Evolutionary conservation across 2,329 filamentous ascomycete genomes (phyloP), one percentile per base, ranked within the genome.

Genomic region (Lasiodiplodia hormozganensis): DNA sequence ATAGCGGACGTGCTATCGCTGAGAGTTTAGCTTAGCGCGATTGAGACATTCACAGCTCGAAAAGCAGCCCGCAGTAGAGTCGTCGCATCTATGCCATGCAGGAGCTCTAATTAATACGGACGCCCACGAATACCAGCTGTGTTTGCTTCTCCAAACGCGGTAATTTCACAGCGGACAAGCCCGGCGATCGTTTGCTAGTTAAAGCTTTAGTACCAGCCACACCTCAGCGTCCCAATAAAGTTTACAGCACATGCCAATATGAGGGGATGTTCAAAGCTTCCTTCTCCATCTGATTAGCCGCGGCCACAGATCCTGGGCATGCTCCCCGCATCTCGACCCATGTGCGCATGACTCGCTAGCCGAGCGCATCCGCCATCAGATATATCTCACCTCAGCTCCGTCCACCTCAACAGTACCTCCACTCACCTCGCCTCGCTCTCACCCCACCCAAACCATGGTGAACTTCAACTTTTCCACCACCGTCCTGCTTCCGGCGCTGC

Each of bases 381-480:
- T 51, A 28, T 34, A 51, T 60, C 57, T 60, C 57, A 60, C 57
- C 57, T 62, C 57, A 49, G 34, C 11, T 43, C n/a, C 54, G 11
- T 4, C 4, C 10, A 7, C 3, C 34, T 25, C 18, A 0, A 6
- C 28, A 18, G 38, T 8, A 21, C 36, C 4, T 21, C 2, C 34
- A 14, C 28, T 53, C 16, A 31, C n/a, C 18, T 18, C 31, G 7
- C 21, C 14, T n/a, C 43, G 0, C n/a, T 51, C 47, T 51, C 3
- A 2, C 47, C 2, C 40, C 23, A 14, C 31, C 0, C 7, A 7
- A 18, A 43, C 31, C 14, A 68, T 68, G 66, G 53, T 51, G 8
- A 62, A 62, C 54, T 34, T 68, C 43, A 68, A 49, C 14, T 38
- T 68, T 8, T 54, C 66, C 8, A 68, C 66, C 12, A 47, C 49